Percentiles rank a stretch among this genome's conserved stretches.
These are phyloP conservation scores for Curvularia lunata DNA, from an alignment of 2,329 filamentous ascomycete genomes.

Conservation along the genomic window DNA sequence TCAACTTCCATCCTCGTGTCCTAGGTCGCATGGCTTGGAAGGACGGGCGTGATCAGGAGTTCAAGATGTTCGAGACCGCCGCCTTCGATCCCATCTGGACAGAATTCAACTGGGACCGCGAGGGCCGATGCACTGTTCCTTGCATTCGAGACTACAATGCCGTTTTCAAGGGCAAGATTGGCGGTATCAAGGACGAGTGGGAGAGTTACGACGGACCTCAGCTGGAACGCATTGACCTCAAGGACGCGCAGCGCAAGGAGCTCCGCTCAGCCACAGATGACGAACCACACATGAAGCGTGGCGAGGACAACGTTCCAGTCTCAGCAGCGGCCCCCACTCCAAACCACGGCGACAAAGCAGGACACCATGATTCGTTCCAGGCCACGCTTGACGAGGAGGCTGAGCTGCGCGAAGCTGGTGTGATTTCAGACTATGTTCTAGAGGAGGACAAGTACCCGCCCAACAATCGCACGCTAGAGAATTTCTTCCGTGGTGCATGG, in stretches of 20 bases:
- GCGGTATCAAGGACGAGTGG: constrained; percentile 59
- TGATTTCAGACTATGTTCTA: constrained; percentile 54
- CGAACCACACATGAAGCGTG: constrained; percentile 14
- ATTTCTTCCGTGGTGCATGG: constrained; percentile 64
- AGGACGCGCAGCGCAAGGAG: constrained; percentile 37
- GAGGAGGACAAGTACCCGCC: constrained; percentile 61
- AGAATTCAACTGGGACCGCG: constrained; percentile 61
- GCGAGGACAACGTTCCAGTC: constrained; percentile 34
- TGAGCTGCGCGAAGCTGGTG: constrained; percentile 50
- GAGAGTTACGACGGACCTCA: constrained; percentile 58
- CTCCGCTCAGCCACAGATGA: constrained; percentile 19
- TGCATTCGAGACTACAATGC: constrained; percentile 61
- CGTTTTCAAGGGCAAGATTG: constrained; percentile 58
- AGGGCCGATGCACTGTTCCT: constrained; percentile 61
- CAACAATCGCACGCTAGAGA: constrained; percentile 62
- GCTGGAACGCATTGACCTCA: constrained; percentile 45
- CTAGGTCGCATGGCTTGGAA: constrained; percentile 64
- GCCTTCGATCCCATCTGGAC: constrained; percentile 65
- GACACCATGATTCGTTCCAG: constrained; percentile 46
- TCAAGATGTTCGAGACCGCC: constrained; percentile 64
- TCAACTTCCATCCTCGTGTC: constrained; percentile 64
- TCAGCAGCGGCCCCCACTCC: constrained; percentile 39
- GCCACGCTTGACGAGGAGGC: constrained; percentile 50
- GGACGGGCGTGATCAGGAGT: constrained; percentile 60
- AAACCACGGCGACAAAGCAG: constrained; percentile 29